Conservation (phyloP, 1,284 basidiomycete genomes). For the Ganoderma sinense region DNA sequence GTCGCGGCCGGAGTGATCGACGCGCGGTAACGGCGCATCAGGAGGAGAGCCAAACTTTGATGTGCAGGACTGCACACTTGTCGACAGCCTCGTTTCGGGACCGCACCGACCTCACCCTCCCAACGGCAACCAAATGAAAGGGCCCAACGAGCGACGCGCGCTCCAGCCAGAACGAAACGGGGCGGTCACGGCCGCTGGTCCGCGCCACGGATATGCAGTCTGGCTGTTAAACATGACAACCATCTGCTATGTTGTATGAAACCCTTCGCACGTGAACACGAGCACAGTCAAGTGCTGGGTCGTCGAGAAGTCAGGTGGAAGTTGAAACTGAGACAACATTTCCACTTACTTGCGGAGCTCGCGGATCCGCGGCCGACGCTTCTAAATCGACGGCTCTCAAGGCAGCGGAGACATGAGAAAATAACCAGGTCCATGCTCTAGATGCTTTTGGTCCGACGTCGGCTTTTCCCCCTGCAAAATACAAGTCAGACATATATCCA, state of each 20-base stretch:
- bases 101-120: neutral
- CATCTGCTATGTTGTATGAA: neutral
- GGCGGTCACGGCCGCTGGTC: neutral
- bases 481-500: no score
- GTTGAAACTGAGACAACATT: neutral
- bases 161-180: neutral
- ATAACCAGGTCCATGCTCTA: no score
- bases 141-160: neutral
- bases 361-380: no score
- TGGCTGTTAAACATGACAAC: neutral
- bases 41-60: slow-evolving; percentile 12
- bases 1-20: slow-evolving; percentile 1
- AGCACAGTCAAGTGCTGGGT: neutral
- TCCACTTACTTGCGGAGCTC: neutral
- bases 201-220: neutral
- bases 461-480: no score
- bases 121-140: neutral
- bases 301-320: neutral
- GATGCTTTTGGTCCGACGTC: no score
- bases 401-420: no score
- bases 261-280: neutral
- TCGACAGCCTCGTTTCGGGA: slow-evolving; percentile 1
- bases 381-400: no score
- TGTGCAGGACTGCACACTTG: neutral
- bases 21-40: neutral